Conservation (phyloP, 176 grass and related monocot genomes). For the Alloteropsis semialata region DNA sequence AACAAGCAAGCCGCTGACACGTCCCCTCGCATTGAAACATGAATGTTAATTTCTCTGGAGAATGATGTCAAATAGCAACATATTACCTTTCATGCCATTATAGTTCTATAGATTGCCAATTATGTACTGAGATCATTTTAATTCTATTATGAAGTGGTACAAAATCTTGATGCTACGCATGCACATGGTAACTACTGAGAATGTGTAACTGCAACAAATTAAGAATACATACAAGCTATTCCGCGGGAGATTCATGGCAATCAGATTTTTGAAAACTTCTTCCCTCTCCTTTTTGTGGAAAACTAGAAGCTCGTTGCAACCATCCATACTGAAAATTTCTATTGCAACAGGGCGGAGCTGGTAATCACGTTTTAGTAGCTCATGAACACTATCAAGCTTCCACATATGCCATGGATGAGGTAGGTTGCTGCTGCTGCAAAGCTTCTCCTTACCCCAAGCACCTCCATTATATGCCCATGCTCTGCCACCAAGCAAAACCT, state of each 20-base stretch:
- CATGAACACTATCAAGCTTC: constrained; percentile 98
- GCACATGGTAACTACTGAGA: constrained; percentile 5
- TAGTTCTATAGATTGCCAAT: constrained; percentile 9
- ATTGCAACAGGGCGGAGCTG: constrained; percentile 97
- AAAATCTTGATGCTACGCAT: constrained; percentile 16
- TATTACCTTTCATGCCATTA: constrained; percentile 1
- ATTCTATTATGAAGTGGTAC: constrained; percentile 5
- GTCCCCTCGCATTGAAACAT: not conserved
- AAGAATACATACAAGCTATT: constrained; percentile 94
- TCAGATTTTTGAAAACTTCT: constrained; percentile 94
- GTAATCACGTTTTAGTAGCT: constrained; percentile 97
- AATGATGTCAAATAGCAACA: not conserved
- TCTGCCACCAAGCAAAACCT: constrained; percentile 73
- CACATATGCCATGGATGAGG: constrained; percentile 99
- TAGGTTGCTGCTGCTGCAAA: constrained; percentile 77
- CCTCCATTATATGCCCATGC: constrained; percentile 98
- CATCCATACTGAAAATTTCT: constrained; percentile 99
- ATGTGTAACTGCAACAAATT: constrained; percentile 25
- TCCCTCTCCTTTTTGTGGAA: constrained; percentile 99
- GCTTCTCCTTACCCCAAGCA: constrained; percentile 97
- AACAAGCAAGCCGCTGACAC: not conserved
- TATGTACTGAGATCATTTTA: constrained; percentile 19
- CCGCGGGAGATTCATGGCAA: constrained; percentile 93
- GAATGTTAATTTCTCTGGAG: not conserved
- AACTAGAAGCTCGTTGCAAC: constrained; percentile 97